phyloP scores from a whole-genome alignment of 768 basidiomycete species.

The Kondoa subrosea region DNA sequence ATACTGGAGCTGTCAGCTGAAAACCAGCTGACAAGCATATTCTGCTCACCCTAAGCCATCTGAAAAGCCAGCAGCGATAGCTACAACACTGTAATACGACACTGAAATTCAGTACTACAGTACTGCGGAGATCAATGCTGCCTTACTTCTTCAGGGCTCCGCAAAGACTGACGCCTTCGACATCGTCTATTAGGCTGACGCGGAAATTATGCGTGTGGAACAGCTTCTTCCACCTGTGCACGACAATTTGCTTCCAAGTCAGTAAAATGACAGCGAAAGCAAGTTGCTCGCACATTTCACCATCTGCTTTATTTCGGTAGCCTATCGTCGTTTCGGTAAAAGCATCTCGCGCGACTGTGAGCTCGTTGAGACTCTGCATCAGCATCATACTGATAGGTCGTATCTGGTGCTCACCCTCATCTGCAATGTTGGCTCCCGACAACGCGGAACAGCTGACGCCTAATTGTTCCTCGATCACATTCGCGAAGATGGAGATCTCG shows the following conservation, averaged over 20 bases:
- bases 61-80: conserved; percentile 37
- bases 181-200: conserved; percentile 36
- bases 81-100: conserved; percentile 32
- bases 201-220: conserved; percentile 36
- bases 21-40: conserved; percentile 34
- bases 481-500: conserved; percentile 37
- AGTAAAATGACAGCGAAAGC: not conserved
- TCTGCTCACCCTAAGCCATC: conserved; percentile 37
- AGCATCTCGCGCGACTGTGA: conserved; percentile 33
- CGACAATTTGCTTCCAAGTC: conserved; percentile 1
- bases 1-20: conserved; percentile 10
- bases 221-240: conserved; percentile 34
- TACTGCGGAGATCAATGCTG: not conserved
- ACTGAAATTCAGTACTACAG: not conserved
- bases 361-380: no score
- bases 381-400: no score
- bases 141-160: conserved; percentile 37
- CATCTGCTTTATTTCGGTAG: conserved; percentile 34
- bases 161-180: conserved; percentile 37
- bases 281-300: conserved; percentile 25
- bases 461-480: conserved; percentile 35
- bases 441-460: conserved; percentile 35
- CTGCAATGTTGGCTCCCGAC: conserved; percentile 40
- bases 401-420: conserved; percentile 34
- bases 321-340: conserved; percentile 41